Base-by-base conservation (phyloP, 352 stramenopile genomes). In the Elongisporangium senticosum region DNA sequence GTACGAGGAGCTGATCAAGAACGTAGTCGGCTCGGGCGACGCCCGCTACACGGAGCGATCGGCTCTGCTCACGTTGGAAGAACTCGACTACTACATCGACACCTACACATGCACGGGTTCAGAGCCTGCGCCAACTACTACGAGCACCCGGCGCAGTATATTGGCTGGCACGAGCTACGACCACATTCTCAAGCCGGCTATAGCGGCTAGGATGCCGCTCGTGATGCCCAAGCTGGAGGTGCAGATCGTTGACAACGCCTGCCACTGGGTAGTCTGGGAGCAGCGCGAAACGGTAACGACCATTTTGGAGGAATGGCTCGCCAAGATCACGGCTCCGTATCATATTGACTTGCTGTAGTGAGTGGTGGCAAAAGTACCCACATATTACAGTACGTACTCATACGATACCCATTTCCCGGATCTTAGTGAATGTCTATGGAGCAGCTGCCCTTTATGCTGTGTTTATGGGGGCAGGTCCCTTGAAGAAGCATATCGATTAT, bases 251-350 rank as follows among this genome's bases (percentile, higher is more conserved):
- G 43, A 74, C 21, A 59, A 77, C 15, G 64, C 70, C 11, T 70
- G 73, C 20, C 70, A 83, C 51, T 83, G 73, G 70, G 68, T 79
- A 39, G 58, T 83, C 2, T 74, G 64, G 59, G 69, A 82, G 51
- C 58, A 72, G 28, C 63, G 49, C 2, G 63, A 75, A 23, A 40
- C 67, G 39, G 60, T 71, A 23, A 71, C 55, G 33, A 23, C 51
- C 7, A 62, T 68, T 20, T 49, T 75, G 21, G 54, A 63, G 26
- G 43, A 63, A 28, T 74, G 70, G 70, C 56, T 77, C 15, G 61
- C 22, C 17, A 56, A 63, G 49, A 55, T 72, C 26, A 21, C 26
- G 26, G 26, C 26, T 11, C 26, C 26, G 26, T 37, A 37, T 11
- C n/a, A n/a, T n/a, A n/a, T n/a, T n/a, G n/a, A n/a, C n/a, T n/a